Conservation (phyloP, 768 basidiomycete species). For the Ephemerocybe angulata region DNA sequence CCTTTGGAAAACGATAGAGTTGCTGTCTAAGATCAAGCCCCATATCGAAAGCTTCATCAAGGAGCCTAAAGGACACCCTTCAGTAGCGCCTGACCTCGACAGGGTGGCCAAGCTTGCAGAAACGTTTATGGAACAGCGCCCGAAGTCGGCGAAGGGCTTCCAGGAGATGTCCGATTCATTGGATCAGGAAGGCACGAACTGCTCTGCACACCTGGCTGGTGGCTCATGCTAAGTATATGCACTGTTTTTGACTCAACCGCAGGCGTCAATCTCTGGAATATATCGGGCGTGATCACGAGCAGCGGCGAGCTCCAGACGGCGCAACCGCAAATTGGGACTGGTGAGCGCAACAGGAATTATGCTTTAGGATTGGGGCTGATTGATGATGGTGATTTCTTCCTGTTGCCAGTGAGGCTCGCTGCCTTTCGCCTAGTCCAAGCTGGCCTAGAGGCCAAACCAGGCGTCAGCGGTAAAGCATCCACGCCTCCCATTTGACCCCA, state of each 20-base stretch:
- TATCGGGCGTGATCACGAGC: slow-evolving; percentile 66
- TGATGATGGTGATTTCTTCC: slow-evolving; percentile 13
- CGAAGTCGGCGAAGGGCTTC: slow-evolving; percentile 55
- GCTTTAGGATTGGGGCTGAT: slow-evolving; percentile 16
- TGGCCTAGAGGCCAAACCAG: slow-evolving; percentile 68
- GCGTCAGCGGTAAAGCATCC: slow-evolving; percentile 60
- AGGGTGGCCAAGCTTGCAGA: slow-evolving; percentile 65
- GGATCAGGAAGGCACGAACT: slow-evolving; percentile 75
- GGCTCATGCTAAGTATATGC: neutral
- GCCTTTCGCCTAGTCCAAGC: slow-evolving; percentile 84
- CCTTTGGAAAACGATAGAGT: slow-evolving; percentile 40
- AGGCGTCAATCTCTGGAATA: slow-evolving; percentile 89
- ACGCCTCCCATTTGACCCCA: too few species aligned
- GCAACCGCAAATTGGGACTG: slow-evolving; percentile 52
- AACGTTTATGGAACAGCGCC: slow-evolving; percentile 62
- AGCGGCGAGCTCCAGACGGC: slow-evolving; percentile 52
- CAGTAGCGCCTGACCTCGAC: slow-evolving; percentile 58
- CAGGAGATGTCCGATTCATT: slow-evolving; percentile 61
- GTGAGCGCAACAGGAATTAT: slow-evolving; percentile 52
- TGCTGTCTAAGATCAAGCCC: slow-evolving; percentile 65
- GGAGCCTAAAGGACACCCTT: slow-evolving; percentile 33
- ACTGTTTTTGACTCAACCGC: slow-evolving; percentile 3
- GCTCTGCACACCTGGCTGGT: slow-evolving; percentile 4
- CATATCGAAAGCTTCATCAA: slow-evolving; percentile 53
- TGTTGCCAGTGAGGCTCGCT: slow-evolving; percentile 64